Base-by-base conservation (phyloP, 2,329 filamentous ascomycete species). In the Fusarium sp. region DNA sequence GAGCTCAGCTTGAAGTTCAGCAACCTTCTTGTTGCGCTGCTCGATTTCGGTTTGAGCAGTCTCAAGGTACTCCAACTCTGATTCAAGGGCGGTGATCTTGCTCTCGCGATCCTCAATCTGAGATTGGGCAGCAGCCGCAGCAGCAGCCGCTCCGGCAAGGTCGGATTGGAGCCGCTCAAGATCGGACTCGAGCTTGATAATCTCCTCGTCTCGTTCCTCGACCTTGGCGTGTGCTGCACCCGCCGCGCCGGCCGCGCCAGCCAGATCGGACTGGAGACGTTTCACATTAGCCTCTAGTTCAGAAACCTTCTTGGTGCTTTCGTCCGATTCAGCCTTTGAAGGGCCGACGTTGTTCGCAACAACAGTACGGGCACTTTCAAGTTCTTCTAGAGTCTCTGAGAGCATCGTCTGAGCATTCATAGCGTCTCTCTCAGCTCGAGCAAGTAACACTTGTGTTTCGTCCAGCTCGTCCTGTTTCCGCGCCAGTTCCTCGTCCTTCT, bases 401-500 rank as follows among this genome's bases (percentile, higher is more conserved):
- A 88, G 81, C 78, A 87, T 82, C n/a, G 78, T 78, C 60, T 87
- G 85, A 2, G 81, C 78, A 15, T 77, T 76, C 61, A 72, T 75
- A 39, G 76, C 77, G 26, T 82, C 80, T 60, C 77, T 77, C 57
- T 83, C 81, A 7, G 80, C 79, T 31, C 75, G 77, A 66, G 77
- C 75, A 15, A 82, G 60, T 9, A 80, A 75, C 20, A 76, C 34
- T 55, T 75, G 80, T 40, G 76, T 78, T 58, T 82, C 80, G 36
- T 88, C 83, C 8, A 92, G 76, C 70, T 91, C 86, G 17, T 86
- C 84, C 54, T 85, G 82, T 72, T 88, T 89, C 48, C 83, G 78
- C 24, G 86, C 82, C n/a, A 92, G 78, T 66, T 92, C 87, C 40
- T 86, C 86, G 72, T 92, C 90, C 74, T 90, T 89, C 64, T 90